These are phyloP conservation scores for Penicillium sp. DNA, from an alignment of 2,329 filamentous ascomycete species.

Conservation along the genomic window DNA sequence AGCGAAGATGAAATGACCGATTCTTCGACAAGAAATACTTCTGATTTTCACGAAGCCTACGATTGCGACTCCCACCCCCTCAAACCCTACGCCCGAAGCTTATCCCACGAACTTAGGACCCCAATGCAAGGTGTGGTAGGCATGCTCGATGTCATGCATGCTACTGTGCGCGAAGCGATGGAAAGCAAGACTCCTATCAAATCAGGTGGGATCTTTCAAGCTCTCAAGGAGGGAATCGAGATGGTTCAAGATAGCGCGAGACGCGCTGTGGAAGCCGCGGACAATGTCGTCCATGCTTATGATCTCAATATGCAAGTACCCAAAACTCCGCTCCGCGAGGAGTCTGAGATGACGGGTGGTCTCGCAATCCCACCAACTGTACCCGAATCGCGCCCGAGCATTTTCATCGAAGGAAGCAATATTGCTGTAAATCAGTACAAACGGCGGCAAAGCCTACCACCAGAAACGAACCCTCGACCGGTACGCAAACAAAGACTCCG, in stretches of 20 bases:
- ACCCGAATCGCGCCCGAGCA: conserved; percentile 38
- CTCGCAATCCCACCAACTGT: conserved; percentile 19
- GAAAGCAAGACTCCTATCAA: conserved; percentile 53
- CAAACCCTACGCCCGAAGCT: conserved; percentile 68
- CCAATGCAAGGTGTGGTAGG: conserved; percentile 75
- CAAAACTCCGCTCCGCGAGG: conserved; percentile 55
- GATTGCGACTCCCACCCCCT: conserved; percentile 61
- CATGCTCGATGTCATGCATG: conserved; percentile 75
- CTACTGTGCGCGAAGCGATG: conserved; percentile 66
- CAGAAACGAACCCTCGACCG: conserved; percentile 35
- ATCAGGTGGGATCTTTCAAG: conserved; percentile 58
- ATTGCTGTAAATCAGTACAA: conserved; percentile 48
- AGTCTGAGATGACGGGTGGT: conserved; percentile 34
- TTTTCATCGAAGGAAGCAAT: conserved; percentile 45
- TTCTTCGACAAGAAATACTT: conserved; percentile 15
- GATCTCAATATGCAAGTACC: conserved; percentile 73
- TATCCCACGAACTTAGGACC: conserved; percentile 70
- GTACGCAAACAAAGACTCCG: conserved; percentile 39
- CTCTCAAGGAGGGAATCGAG: conserved; percentile 68
- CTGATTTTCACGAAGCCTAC: conserved; percentile 55
- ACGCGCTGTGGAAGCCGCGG: conserved; percentile 69
- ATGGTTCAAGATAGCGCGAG: conserved; percentile 71
- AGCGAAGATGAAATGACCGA: not conserved
- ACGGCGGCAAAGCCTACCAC: conserved; percentile 44
- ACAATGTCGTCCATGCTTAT: conserved; percentile 73